These are phyloP conservation scores for Sphaerosporella brunnea DNA, from an alignment of 495 filamentous ascomycete species.

Conservation along the genomic window DNA sequence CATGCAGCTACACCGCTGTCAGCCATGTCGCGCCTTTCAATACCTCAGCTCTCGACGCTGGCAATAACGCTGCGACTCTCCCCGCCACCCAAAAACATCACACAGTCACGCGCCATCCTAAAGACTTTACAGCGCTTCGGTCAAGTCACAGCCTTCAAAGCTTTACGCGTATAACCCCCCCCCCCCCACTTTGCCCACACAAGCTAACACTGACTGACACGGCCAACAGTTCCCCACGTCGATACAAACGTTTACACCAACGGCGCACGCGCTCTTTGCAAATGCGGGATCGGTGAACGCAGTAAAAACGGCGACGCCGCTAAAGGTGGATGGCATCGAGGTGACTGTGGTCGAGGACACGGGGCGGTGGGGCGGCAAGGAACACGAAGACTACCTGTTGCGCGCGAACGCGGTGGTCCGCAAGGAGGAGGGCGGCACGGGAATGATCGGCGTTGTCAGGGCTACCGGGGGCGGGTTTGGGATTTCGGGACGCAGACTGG, in stretches of 20 bases:
- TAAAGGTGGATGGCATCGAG: neutral
- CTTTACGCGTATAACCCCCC: slow-evolving; percentile 1
- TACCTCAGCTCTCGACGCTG: neutral
- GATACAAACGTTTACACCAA: neutral
- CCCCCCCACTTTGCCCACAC: neutral
- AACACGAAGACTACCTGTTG: slow-evolving; percentile 1
- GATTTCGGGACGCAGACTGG: neutral
- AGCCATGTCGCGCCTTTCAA: too few relatives aligned
- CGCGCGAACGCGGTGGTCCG: neutral
- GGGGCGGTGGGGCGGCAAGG: neutral
- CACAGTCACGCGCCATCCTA: neutral
- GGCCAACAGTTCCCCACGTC: neutral
- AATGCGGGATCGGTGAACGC: neutral
- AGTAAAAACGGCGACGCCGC: neutral
- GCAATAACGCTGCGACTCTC: slow-evolving; percentile 1
- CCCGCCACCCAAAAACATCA: neutral
- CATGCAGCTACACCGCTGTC: too few relatives aligned
- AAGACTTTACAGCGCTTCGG: slow-evolving; percentile 1
- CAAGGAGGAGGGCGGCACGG: neutral
- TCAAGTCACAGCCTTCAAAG: slow-evolving; percentile 2
- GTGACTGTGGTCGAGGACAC: neutral
- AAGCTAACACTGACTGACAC: neutral
- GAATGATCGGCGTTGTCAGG: neutral
- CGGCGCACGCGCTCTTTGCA: neutral
- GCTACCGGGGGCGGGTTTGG: neutral